These are phyloP conservation scores for Breynia disticha DNA, from an alignment of 441 rosid species.

Conservation along the genomic window DNA sequence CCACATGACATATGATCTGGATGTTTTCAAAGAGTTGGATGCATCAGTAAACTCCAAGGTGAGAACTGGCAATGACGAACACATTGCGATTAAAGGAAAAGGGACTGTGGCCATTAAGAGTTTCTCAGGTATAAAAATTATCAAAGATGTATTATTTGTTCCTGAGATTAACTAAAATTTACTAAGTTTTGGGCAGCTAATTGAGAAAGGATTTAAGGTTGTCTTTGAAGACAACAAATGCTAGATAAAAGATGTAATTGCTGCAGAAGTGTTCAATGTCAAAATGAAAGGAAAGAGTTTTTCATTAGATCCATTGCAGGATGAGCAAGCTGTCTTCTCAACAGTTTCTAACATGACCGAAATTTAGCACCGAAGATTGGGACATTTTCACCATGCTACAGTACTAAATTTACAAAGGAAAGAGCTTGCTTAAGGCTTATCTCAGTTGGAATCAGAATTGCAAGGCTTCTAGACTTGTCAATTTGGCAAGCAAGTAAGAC, in stretches of 20 bases:
- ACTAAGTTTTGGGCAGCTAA: slow-evolving; percentile 4
- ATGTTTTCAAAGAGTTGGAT: neutral
- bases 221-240: neutral
- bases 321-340: neutral
- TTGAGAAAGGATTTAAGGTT: slow-evolving; percentile 5
- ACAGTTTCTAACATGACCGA: neutral
- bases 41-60: neutral
- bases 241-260: neutral
- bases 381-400: neutral
- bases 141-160: slow-evolving; percentile 4
- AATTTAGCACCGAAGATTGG: slow-evolving; percentile 1
- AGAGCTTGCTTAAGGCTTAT: neutral
- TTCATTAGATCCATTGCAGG: neutral
- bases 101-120: neutral
- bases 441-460: neutral
- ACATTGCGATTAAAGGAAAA: slow-evolving; percentile 4
- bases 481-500: neutral
- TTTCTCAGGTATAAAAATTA: neutral
- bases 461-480: neutral
- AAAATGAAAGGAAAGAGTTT: slow-evolving; percentile 5
- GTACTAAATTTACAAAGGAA: neutral
- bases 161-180: slow-evolving; percentile 11
- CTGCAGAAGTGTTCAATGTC: neutral
- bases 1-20: slow-evolving; percentile 6
- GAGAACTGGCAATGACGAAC: slow-evolving; percentile 7